These are phyloP conservation scores for Gaeumannomyces sp. DNA, from an alignment of 2,329 filamentous ascomycete species.

Conservation along the genomic window DNA sequence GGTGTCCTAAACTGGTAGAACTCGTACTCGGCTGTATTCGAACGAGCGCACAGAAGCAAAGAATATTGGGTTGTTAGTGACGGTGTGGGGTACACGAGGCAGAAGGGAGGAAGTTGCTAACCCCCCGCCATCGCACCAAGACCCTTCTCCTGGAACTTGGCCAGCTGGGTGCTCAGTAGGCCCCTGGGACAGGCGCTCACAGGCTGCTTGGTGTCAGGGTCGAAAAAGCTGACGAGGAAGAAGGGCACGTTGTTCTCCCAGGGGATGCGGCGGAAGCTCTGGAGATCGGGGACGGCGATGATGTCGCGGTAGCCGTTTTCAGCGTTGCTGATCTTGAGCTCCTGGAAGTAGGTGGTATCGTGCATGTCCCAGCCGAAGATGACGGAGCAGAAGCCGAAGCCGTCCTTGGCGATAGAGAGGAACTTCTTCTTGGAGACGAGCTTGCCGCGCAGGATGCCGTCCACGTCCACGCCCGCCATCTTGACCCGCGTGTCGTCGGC, in stretches of 20 bases:
- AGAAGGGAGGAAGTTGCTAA: slow-evolving; percentile 26
- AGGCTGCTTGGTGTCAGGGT: slow-evolving; percentile 68
- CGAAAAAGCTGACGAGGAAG: slow-evolving; percentile 76
- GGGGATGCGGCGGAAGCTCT: slow-evolving; percentile 74
- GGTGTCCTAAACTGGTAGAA: slow-evolving; percentile 87
- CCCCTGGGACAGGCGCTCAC: slow-evolving; percentile 76
- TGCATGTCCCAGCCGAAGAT: slow-evolving; percentile 98
- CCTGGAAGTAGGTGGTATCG: slow-evolving; percentile 79
- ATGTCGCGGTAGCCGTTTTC: slow-evolving; percentile 86
- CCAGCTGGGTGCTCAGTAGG: slow-evolving; percentile 61
- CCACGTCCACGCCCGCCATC: slow-evolving; percentile 79
- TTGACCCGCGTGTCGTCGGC: slow-evolving; percentile 73
- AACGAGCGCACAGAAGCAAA: neutral
- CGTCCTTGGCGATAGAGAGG: slow-evolving; percentile 68
- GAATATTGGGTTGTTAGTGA: slow-evolving; percentile 4
- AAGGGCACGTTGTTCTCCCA: slow-evolving; percentile 87
- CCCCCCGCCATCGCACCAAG: slow-evolving; percentile 85
- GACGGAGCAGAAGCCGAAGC: slow-evolving; percentile 91
- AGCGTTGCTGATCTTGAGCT: slow-evolving; percentile 82
- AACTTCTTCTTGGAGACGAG: slow-evolving; percentile 92
- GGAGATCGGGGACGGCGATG: slow-evolving; percentile 73
- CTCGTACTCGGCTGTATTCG: slow-evolving; percentile 73
- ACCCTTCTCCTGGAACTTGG: slow-evolving; percentile 61
- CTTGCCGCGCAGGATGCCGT: slow-evolving; percentile 83
- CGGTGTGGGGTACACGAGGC: too few relatives aligned